Evolutionary conservation across 805 yeast species (phyloP), one percentile per base, ranked within the genome.

Genomic region (Candida krabiensis): DNA sequence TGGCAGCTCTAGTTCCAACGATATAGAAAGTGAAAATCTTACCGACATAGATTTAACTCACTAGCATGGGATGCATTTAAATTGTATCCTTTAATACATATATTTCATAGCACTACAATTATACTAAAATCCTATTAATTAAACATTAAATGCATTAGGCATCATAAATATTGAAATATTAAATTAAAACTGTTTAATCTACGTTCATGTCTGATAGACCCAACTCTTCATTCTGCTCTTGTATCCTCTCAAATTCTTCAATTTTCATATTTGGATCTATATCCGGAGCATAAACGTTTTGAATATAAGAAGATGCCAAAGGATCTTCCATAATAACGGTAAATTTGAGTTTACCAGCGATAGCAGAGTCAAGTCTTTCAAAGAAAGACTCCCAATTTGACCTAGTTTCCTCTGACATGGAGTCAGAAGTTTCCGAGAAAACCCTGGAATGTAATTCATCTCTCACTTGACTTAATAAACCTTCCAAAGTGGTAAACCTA

Each of bases 281-380:
- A 66, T 93, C 99, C 19, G 99, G 99, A 24, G 99, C 99, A 58
- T 90, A 93, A n/a, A 91, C 93, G 59, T 93, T 93, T 66, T 93
- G 99, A 46, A 93, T 85, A 57, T 93, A 93, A 0, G 96, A 88
- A 4, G 95, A 83, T 14, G 97, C 96, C 54, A 93, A 67, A 5
- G 99, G 99, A 64, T 93, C 99, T 48, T 81, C 89, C 95, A 93
- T 85, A 28, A 77, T 60, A 24, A 93, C 74, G 1, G 97, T 91
- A 66, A 93, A 90, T 40, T 83, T 79, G 31, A 78, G 69, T 48
- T 85, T 79, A 30, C 98, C 99, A 19, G 75, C 85, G 38, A 83
- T 70, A 11, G 96, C 98, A 30, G 78, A 77, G 47, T 85, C 80
- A 52, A 93, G 69, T 37, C 74, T 76, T 7, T 75, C 80, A 47